Percentiles rank a stretch among this genome's conserved stretches.
These are phyloP conservation scores for Kluyveromyces marxianus DNA, from an alignment of 1,139 yeast species.

Conservation along the genomic window DNA sequence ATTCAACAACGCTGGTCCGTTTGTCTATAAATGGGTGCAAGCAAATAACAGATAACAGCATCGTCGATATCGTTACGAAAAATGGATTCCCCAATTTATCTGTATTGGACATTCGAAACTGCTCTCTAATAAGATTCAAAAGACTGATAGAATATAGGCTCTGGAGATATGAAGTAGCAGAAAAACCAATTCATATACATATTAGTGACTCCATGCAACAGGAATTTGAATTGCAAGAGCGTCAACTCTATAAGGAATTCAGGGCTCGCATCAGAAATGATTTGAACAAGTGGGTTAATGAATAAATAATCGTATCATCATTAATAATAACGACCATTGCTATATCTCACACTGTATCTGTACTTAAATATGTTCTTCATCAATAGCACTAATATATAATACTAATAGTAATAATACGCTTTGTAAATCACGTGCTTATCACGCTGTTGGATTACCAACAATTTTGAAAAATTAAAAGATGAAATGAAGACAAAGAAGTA, in stretches of 20 bases:
- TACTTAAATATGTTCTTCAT: too few species aligned
- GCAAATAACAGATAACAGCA: constrained; percentile 53
- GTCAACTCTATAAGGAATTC: neutral
- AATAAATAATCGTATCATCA: neutral
- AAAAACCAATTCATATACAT: constrained; percentile 3
- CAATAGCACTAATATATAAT: too few species aligned
- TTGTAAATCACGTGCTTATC: too few species aligned
- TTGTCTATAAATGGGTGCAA: constrained; percentile 74
- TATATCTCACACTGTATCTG: too few species aligned
- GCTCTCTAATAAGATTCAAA: constrained; percentile 61
- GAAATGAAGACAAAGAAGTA: too few species aligned
- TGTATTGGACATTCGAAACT: constrained; percentile 72
- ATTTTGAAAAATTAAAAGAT: too few species aligned
- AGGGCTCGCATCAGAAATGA: constrained; percentile 2
- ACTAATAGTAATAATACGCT: too few species aligned
- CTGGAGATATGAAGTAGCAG: constrained; percentile 6
- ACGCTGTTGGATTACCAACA: too few species aligned
- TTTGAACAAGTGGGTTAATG: constrained; percentile 3
- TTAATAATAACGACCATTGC: neutral
- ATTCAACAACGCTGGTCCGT: constrained; percentile 53
- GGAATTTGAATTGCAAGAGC: constrained; percentile 4
- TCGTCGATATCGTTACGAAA: constrained; percentile 52
- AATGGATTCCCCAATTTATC: constrained; percentile 52
- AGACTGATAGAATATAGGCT: constrained; percentile 26
- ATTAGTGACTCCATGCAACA: constrained; percentile 1